phyloP scores from a whole-genome alignment of 2,329 filamentous ascomycete genomes.

The Clarireedia hainanense region DNA sequence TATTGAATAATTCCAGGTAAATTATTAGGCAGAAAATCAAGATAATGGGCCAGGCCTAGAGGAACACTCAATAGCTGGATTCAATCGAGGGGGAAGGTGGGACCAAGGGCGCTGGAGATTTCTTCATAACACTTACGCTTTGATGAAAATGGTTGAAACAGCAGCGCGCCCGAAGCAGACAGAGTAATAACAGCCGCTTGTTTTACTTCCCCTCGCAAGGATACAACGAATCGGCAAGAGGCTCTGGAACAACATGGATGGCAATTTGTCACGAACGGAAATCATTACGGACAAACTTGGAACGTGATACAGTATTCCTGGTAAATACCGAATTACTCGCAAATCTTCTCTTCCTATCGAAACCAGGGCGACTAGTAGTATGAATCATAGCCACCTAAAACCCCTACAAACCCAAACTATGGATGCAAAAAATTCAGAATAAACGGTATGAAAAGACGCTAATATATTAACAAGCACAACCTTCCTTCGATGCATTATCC shows the following conservation, averaged over 20 bases:
- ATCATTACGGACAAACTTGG: too few species aligned
- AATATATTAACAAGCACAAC: conserved; percentile 68
- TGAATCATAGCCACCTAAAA: conserved; percentile 18
- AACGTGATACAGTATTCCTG: background rate
- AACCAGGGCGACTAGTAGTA: conserved; percentile 15
- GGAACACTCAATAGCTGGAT: too few species aligned
- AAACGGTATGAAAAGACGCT: conserved; percentile 11
- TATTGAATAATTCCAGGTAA: too few species aligned
- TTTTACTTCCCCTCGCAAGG: background rate
- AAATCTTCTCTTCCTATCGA: conserved; percentile 15
- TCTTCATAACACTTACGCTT: background rate
- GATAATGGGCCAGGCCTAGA: too few species aligned
- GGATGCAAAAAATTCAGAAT: conserved; percentile 12
- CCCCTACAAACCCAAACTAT: conserved; percentile 15
- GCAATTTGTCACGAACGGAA: background rate
- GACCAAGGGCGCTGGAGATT: too few species aligned
- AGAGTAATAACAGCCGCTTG: background rate
- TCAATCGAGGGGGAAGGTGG: too few species aligned
- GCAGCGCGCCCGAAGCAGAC: background rate
- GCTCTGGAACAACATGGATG: background rate
- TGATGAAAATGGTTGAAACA: conserved; percentile 2
- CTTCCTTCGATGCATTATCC: conserved; percentile 74
- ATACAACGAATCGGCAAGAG: background rate
- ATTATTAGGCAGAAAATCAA: too few species aligned
- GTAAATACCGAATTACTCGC: conserved; percentile 4